Conservation (phyloP, 768 basidiomycete genomes). For the Infundibulicybe gibba region DNA sequence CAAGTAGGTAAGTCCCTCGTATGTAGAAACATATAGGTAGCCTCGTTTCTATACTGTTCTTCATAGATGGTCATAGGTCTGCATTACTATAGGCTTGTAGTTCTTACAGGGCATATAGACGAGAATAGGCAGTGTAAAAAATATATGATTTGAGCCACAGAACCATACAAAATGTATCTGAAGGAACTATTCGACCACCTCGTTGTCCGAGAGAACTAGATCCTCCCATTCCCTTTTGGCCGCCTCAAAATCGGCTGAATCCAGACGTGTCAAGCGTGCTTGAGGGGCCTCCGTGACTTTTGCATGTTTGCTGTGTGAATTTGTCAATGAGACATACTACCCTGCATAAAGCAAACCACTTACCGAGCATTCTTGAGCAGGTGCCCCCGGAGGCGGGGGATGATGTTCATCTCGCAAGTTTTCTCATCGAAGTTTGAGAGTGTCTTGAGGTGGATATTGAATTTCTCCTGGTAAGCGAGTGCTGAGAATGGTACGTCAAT, state of each 20-base stretch:
- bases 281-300: background rate
- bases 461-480: background rate
- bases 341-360: background rate
- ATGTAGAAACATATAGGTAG: background rate
- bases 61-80: background rate
- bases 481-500: background rate
- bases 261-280: background rate
- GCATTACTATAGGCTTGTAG: background rate
- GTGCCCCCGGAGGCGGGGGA: background rate
- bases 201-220: background rate
- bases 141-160: background rate
- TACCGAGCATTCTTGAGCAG: background rate
- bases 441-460: background rate
- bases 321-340: background rate
- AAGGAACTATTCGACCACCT: background rate
- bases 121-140: background rate
- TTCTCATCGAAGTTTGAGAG: background rate
- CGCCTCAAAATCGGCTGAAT: background rate
- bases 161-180: background rate
- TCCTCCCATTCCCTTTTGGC: background rate
- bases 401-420: background rate
- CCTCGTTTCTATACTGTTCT: background rate
- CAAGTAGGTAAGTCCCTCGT: background rate
- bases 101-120: background rate
- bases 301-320: background rate